Evolutionary conservation across 495 filamentous ascomycete genomes (phyloP).

Genomic region (Schizothecium vesticola): DNA sequence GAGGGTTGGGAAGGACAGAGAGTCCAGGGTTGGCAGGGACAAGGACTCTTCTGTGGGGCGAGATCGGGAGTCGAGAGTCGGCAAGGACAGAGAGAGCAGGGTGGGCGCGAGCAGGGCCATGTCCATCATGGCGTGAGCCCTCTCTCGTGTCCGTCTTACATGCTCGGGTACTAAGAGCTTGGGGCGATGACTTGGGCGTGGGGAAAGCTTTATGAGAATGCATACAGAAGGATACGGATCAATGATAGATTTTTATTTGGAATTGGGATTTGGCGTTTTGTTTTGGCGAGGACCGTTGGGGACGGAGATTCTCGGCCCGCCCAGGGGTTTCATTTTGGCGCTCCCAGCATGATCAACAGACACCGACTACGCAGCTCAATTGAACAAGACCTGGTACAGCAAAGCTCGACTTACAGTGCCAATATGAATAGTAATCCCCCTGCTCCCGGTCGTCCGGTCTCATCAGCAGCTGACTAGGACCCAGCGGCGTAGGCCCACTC

Average conservation of each 20-base stretch:
- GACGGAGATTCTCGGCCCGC: background rate
- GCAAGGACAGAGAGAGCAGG: background rate
- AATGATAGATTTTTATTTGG: background rate
- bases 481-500: background rate
- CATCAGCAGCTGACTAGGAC: background rate
- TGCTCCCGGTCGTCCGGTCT: background rate
- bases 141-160: background rate
- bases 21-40: background rate
- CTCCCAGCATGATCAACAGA: background rate
- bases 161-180: background rate
- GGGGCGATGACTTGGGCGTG: background rate
- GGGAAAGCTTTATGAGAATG: background rate
- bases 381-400: background rate
- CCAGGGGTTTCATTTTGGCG: background rate
- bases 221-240: background rate
- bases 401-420: background rate
- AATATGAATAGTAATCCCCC: background rate
- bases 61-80: background rate
- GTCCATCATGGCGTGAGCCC: conserved; percentile 1
- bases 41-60: background rate
- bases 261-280: background rate
- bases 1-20: background rate
- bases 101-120: conserved; percentile 3
- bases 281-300: background rate
- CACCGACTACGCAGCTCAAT: background rate